Evolutionary conservation across 148 eudicot species (phyloP).

Genomic region (Nyssa sinensis): DNA sequence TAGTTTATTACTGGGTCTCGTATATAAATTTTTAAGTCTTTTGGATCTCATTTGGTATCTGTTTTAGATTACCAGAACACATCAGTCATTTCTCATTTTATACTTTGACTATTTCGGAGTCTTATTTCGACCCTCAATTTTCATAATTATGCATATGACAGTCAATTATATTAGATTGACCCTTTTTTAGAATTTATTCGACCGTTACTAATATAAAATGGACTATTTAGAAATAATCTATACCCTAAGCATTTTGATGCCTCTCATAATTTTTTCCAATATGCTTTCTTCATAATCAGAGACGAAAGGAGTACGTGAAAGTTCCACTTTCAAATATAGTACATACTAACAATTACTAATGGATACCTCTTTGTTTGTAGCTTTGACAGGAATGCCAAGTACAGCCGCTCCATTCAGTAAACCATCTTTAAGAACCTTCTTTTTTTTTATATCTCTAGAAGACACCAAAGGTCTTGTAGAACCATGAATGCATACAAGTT

Average conservation of each 20-base stretch:
- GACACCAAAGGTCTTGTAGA: constrained; percentile 91
- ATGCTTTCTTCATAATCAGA: background rate
- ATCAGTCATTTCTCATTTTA: too few relatives aligned
- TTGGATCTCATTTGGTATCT: too few relatives aligned
- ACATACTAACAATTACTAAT: background rate
- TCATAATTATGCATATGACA: too few relatives aligned
- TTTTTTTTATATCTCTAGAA: constrained; percentile 56
- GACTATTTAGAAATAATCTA: background rate
- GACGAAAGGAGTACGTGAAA: background rate
- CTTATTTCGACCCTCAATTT: too few relatives aligned
- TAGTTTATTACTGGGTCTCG: too few relatives aligned
- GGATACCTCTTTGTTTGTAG: constrained; percentile 91
- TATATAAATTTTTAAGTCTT: too few relatives aligned
- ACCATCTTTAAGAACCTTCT: constrained; percentile 95
- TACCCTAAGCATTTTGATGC: background rate
- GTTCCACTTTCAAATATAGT: background rate
- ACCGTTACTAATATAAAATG: too few relatives aligned
- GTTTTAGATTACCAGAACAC: too few relatives aligned
- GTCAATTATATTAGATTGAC: too few relatives aligned
- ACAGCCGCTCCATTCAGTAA: constrained; percentile 93
- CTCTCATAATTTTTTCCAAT: background rate
- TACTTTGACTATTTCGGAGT: too few relatives aligned
- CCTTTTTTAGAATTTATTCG: too few relatives aligned
- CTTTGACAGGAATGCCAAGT: constrained; percentile 96
- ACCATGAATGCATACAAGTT: constrained; percentile 93